phyloP scores from a whole-genome alignment of 805 yeast genomes.

The Schizosaccharomyces lindneri region DNA sequence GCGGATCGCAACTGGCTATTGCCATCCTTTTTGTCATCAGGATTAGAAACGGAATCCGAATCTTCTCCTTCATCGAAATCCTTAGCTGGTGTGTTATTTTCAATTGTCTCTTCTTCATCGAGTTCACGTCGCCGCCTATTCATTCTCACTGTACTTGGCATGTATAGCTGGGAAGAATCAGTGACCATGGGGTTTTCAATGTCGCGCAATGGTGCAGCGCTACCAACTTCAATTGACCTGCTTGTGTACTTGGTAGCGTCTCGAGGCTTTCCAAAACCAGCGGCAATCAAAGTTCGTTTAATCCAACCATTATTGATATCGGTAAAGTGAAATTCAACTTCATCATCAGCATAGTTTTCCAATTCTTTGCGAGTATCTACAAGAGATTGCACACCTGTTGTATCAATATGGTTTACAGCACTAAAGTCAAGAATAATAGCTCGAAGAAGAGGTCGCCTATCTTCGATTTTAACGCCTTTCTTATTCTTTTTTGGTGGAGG shows the following conservation, averaged over 20 bases:
- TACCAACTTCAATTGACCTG: conserved; percentile 17
- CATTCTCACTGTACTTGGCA: background rate
- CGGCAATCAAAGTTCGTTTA: conserved; percentile 43
- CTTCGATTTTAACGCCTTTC: conserved; percentile 12
- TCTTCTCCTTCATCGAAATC: background rate
- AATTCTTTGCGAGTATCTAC: conserved; percentile 53
- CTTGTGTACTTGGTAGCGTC: conserved; percentile 3
- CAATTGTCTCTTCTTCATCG: background rate
- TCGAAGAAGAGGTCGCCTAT: conserved; percentile 40
- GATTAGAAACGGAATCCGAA: background rate
- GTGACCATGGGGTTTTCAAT: background rate
- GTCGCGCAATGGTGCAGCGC: conserved; percentile 10
- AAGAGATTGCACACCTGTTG: conserved; percentile 55
- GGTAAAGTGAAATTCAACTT: conserved; percentile 72
- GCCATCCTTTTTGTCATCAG: background rate
- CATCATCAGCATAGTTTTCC: conserved; percentile 49
- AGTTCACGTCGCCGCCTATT: background rate
- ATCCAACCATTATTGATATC: conserved; percentile 76
- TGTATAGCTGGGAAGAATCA: background rate
- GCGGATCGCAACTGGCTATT: background rate
- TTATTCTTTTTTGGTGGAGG: conserved; percentile 31
- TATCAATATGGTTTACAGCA: conserved; percentile 48
- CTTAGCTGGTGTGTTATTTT: background rate
- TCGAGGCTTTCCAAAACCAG: conserved; percentile 38
- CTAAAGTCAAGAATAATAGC: conserved; percentile 64